Conservation (phyloP, 2,329 filamentous ascomycete genomes). For the Neofusicoccum sp. region DNA sequence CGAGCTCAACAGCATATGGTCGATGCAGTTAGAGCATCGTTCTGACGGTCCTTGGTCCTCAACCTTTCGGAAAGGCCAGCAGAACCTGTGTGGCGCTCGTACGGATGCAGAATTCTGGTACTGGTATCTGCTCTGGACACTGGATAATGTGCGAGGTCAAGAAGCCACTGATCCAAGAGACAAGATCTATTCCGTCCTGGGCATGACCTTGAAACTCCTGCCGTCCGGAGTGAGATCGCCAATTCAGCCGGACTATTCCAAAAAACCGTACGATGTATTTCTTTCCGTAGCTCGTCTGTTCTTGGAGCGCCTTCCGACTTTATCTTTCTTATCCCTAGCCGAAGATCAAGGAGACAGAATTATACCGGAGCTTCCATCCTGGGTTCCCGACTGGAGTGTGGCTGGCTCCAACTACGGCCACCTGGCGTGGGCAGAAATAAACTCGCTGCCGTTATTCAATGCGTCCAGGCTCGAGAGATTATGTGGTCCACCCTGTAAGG, state of each 20-base stretch:
- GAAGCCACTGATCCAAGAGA: neutral
- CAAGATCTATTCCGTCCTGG: neutral
- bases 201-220: neutral
- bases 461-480: neutral
- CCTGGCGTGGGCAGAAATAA: neutral
- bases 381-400: constrained; percentile 3
- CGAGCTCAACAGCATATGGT: neutral
- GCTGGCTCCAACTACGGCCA: neutral
- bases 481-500: neutral
- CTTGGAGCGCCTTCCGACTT: neutral
- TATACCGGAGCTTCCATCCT: neutral
- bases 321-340: neutral
- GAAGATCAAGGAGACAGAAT: neutral
- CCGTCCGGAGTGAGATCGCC: neutral
- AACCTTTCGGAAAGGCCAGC: neutral
- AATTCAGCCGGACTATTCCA: neutral
- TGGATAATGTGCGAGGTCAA: neutral
- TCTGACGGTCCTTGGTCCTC: neutral
- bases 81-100: neutral
- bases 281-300: neutral
- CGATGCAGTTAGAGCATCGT: neutral
- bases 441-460: neutral
- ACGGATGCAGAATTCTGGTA: constrained; percentile 2
- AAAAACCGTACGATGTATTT: neutral
- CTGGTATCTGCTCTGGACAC: neutral